phyloP scores from a whole-genome alignment of 2,329 filamentous ascomycete species.

The Xylariales sp. region DNA sequence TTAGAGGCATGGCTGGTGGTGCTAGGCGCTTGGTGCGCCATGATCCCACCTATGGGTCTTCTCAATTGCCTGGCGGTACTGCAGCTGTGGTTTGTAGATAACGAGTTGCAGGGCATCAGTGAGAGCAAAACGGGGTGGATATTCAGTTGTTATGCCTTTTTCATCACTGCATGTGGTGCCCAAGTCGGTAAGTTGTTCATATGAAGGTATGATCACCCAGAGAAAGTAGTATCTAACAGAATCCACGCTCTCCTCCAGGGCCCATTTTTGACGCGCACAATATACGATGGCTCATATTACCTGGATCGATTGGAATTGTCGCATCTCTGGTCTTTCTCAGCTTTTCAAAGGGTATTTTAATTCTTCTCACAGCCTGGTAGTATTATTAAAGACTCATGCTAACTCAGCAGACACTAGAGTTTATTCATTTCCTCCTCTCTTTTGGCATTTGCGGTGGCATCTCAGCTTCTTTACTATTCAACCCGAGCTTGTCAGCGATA shows the following conservation, averaged over 20 bases:
- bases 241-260: slow-evolving; percentile 23
- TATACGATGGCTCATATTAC: slow-evolving; percentile 52
- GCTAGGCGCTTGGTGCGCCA: slow-evolving; percentile 62
- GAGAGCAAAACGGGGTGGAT: slow-evolving; percentile 67
- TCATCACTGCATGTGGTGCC: slow-evolving; percentile 67
- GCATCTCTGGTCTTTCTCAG: slow-evolving; percentile 44
- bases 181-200: slow-evolving; percentile 44
- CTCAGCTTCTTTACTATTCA: slow-evolving; percentile 32
- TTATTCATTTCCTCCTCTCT: slow-evolving; percentile 33
- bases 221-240: no score
- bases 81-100: slow-evolving; percentile 59
- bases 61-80: slow-evolving; percentile 64
- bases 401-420: slow-evolving; percentile 22
- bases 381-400: slow-evolving; percentile 56
- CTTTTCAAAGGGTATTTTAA: background rate
- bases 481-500: slow-evolving; percentile 26
- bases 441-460: slow-evolving; percentile 38
- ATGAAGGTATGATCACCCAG: background rate
- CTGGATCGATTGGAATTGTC: slow-evolving; percentile 53
- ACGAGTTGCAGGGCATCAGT: slow-evolving; percentile 56
- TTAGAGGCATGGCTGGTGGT: slow-evolving; percentile 66
- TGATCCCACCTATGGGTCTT: slow-evolving; percentile 61
- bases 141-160: slow-evolving; percentile 65
- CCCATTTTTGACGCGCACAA: slow-evolving; percentile 68
- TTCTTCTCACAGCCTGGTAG: no score